phyloP scores from a whole-genome alignment of 2,329 filamentous ascomycete genomes.

The Geosmithia morbida region DNA sequence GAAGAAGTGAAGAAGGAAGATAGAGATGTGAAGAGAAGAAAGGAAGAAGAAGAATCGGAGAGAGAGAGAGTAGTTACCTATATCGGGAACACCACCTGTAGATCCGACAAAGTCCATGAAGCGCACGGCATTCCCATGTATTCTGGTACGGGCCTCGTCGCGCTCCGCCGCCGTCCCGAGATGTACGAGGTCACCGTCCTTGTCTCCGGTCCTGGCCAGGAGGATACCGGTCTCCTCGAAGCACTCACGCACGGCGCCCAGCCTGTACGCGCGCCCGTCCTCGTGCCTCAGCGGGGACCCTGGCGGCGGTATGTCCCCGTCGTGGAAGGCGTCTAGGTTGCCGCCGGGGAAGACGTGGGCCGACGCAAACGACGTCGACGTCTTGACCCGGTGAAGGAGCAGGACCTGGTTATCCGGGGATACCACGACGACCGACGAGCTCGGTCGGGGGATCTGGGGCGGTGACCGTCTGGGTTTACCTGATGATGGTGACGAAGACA shows the following conservation, averaged over 20 bases:
- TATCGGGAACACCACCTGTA: conserved; percentile 48
- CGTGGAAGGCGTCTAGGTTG: conserved; percentile 63
- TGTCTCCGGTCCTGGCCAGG: conserved; percentile 42
- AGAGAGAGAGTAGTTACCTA: conserved; percentile 35
- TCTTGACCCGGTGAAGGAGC: conserved; percentile 72
- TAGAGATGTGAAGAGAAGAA: not conserved
- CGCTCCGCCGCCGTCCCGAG: conserved; percentile 39
- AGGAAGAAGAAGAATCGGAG: not conserved
- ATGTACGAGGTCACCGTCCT: conserved; percentile 41
- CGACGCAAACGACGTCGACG: conserved; percentile 71
- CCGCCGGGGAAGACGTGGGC: conserved; percentile 95
- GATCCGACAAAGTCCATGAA: conserved; percentile 52
- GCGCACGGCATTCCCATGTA: conserved; percentile 50
- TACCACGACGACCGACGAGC: conserved; percentile 68
- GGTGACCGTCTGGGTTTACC: not conserved
- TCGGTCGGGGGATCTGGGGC: conserved; percentile 36
- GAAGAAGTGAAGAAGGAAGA: too few relatives aligned
- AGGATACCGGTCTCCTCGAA: conserved; percentile 93
- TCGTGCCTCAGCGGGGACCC: conserved; percentile 44
- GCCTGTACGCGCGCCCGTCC: conserved; percentile 61
- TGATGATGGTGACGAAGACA: conserved; percentile 2
- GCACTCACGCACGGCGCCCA: conserved; percentile 76
- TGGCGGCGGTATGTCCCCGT: conserved; percentile 39
- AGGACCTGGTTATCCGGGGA: conserved; percentile 80
- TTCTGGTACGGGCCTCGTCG: conserved; percentile 49